Conservation (phyloP, 2,329 filamentous ascomycete species). For the Pseudonectria foliicola region DNA sequence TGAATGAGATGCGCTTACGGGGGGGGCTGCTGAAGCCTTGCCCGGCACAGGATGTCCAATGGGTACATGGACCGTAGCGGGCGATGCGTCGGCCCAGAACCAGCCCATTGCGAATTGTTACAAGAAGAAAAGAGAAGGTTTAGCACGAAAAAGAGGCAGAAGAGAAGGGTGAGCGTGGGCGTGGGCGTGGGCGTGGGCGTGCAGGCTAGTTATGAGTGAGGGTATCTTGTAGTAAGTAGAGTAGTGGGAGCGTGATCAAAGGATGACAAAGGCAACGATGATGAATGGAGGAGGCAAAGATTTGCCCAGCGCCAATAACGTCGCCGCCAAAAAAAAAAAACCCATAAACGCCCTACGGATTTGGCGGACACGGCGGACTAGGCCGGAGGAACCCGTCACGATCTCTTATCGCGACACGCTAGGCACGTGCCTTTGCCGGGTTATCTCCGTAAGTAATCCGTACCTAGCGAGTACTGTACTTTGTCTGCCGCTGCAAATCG, state of each 20-base stretch:
- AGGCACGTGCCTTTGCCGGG: too few species aligned
- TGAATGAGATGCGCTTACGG: slow-evolving; percentile 19
- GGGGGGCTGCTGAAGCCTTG: slow-evolving; percentile 23
- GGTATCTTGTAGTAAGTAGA: slow-evolving; percentile 10
- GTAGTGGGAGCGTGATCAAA: slow-evolving; percentile 12
- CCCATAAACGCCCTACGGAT: too few species aligned
- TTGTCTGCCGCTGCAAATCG: too few species aligned
- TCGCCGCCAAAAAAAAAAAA: slow-evolving; percentile 13
- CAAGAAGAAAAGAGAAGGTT: slow-evolving; percentile 1
- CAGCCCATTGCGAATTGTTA: slow-evolving; percentile 44
- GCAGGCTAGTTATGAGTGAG: slow-evolving; percentile 1
- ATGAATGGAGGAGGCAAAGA: slow-evolving; percentile 12
- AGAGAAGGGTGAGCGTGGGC: too few species aligned
- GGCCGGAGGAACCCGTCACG: slow-evolving; percentile 11
- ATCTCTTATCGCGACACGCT: not conserved
- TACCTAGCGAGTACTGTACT: too few species aligned
- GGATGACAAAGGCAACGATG: slow-evolving; percentile 4
- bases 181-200: not conserved
- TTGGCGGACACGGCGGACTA: not conserved
- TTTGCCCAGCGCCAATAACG: slow-evolving; percentile 8
- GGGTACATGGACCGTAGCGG: slow-evolving; percentile 28
- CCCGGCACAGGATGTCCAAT: slow-evolving; percentile 25
- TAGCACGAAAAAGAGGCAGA: too few species aligned
- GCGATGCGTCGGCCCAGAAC: slow-evolving; percentile 52
- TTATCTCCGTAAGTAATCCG: too few species aligned